Conservation (phyloP, 2,329 filamentous ascomycete species). For the Colletotrichum sp. region DNA sequence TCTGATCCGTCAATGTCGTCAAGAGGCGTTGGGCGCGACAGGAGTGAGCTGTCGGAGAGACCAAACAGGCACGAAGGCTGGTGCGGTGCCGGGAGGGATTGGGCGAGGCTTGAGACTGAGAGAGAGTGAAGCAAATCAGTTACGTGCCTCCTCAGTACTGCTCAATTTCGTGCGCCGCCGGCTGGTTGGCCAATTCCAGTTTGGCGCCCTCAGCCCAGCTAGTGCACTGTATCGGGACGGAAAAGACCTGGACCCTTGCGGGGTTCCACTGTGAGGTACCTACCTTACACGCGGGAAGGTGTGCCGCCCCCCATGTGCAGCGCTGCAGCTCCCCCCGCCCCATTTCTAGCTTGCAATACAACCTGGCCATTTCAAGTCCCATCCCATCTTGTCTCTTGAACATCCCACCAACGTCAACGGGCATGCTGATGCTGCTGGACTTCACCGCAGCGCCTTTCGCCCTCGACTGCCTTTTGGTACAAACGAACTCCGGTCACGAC, state of each 20-base stretch:
- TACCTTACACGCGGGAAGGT: not conserved
- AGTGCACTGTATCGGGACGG: not conserved
- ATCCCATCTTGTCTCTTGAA: not conserved
- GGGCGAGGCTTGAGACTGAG: not conserved
- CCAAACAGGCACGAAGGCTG: not conserved
- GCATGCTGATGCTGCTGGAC: constrained; percentile 14
- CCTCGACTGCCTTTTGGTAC: not conserved
- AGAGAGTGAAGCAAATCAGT: not conserved
- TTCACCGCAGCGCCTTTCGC: constrained; percentile 3
- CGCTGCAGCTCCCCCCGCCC: constrained; percentile 14
- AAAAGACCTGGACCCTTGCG: not conserved
- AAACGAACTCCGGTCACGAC: not conserved
- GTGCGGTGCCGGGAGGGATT: not conserved
- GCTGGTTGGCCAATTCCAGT: not conserved
- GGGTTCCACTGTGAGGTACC: not conserved
- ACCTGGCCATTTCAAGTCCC: constrained; percentile 12
- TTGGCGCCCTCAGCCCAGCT: not conserved
- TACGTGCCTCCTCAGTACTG: not conserved
- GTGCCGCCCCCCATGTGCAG: constrained; percentile 7
- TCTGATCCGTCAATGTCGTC: not conserved
- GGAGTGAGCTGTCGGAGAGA: not conserved
- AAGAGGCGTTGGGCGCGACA: not conserved
- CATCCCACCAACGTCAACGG: constrained; percentile 14
- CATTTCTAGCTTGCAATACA: constrained; percentile 14
- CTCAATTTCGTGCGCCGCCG: not conserved